Base-by-base conservation (phyloP, 192 early-diverging fungal genomes). In the Umbelopsis vinacea region DNA sequence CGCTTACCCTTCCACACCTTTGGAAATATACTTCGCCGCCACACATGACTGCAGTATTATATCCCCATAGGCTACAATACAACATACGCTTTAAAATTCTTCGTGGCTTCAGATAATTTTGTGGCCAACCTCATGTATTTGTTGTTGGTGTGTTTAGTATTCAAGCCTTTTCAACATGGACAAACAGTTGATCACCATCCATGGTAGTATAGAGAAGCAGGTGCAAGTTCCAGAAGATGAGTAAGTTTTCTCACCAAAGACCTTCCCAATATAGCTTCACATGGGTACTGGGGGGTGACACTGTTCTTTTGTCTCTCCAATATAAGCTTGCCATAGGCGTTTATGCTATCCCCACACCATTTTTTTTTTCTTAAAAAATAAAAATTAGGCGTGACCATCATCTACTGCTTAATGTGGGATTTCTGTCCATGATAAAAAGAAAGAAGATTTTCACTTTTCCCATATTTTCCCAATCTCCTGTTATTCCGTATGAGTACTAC, bases 231-330 rank as follows among this genome's bases (percentile, higher is more conserved):
- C 48, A 50, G 53, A 74, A 35, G 0, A 60, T 50, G 6, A n/a
- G 48, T n/a, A 1, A 6, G 2, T 10, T 50, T 50, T 50, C 48
- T 50, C 48, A 50, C 48, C 48, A 50, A 17, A 50, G 48, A 21
- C 9, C n/a, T 50, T 0, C 48, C 48, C 48, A 50, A 50, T n/a
- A 50, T 50, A 21, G 48, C 48, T 50, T 50, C 48, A 50, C 48
- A 50, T 50, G 48, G 15, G 48, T 50, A 50, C 48, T 43, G 48
- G 48, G 48, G 48, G 48, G 48, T 50, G 48, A 50, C 48, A 50
- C 48, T 50, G 17, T n/a, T 17, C 0, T 6, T 15, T 50, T 50
- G 48, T 11, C 26, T 17, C 57, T 17, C 26, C 17, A 29, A 2
- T 29, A 2, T 37, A 35, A 29, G 8, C n/a, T 35, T 63, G 17